phyloP scores from a whole-genome alignment of 352 stramenopile genomes.

The Blastocystis sp. region DNA sequence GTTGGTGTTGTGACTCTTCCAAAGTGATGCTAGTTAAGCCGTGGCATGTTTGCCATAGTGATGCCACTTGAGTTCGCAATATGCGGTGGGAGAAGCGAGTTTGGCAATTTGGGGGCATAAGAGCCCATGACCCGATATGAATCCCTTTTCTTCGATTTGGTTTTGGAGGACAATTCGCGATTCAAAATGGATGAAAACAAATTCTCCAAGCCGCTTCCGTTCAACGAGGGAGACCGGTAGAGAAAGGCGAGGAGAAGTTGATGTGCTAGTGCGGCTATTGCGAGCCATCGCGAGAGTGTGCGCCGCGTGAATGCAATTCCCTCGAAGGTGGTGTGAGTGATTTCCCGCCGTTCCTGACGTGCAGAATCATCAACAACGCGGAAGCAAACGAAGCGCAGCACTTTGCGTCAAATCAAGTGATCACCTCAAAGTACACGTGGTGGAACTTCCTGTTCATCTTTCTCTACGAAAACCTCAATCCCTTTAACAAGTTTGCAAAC shows the following conservation, averaged over 20 bases:
- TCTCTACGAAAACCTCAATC: constrained; percentile 76
- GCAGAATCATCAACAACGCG: constrained; percentile 75
- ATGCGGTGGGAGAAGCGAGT: no score
- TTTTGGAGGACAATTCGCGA: not conserved
- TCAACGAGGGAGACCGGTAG: constrained; percentile 32
- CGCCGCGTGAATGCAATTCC: constrained; percentile 5
- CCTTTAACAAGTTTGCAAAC: constrained; percentile 45
- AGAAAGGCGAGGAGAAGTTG: not conserved
- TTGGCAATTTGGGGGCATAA: not conserved
- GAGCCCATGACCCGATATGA: not conserved
- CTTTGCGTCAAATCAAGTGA: constrained; percentile 81
- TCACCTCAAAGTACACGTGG: constrained; percentile 83
- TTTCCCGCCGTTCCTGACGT: not conserved
- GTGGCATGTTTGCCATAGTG: no score
- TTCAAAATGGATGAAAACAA: constrained; percentile 16
- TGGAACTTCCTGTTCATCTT: constrained; percentile 82
- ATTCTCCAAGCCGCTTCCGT: constrained; percentile 18
- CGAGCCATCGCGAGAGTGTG: not conserved
- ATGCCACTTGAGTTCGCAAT: no score
- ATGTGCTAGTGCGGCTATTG: not conserved
- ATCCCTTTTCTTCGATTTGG: not conserved
- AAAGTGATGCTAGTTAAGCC: not conserved
- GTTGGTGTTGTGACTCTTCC: not conserved
- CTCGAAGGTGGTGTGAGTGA: not conserved
- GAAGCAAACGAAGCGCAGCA: constrained; percentile 75